A percentile compares a stretch with the other conserved stretches of the same genome.
Evolutionary conservation across 305 asterid species (phyloP).

Genomic region (Rubia occidens): DNA sequence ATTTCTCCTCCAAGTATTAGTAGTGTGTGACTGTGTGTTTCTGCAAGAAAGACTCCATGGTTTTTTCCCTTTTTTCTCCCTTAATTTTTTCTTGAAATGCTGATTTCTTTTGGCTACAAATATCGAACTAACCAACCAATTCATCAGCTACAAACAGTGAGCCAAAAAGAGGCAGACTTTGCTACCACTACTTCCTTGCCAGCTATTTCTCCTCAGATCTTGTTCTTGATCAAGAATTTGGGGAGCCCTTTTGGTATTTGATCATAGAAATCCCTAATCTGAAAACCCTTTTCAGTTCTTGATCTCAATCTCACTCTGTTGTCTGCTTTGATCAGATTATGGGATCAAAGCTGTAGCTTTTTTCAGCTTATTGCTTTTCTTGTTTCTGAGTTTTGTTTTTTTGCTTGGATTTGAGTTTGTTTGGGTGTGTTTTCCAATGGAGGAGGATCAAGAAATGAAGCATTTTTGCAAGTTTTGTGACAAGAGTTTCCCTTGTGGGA

Average conservation of each 20-base stretch:
- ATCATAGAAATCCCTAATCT: slow-evolving; percentile 7
- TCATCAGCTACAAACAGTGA: slow-evolving; percentile 27
- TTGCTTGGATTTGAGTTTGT: not conserved
- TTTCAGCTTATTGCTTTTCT: not conserved
- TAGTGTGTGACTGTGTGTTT: slow-evolving; percentile 15
- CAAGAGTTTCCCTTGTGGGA: slow-evolving; percentile 69
- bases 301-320: slow-evolving; percentile 7
- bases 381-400: not conserved
- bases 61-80: slow-evolving; percentile 2
- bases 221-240: slow-evolving; percentile 20
- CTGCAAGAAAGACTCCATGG: slow-evolving; percentile 13
- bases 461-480: slow-evolving; percentile 58
- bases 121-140: slow-evolving; percentile 40
- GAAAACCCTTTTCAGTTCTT: slow-evolving; percentile 13
- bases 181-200: slow-evolving; percentile 28
- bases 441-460: slow-evolving; percentile 36
- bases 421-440: slow-evolving; percentile 26
- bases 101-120: slow-evolving; percentile 34
- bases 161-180: slow-evolving; percentile 17
- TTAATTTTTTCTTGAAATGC: slow-evolving; percentile 12
- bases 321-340: slow-evolving; percentile 16
- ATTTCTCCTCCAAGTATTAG: slow-evolving; percentile 49
- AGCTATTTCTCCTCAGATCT: slow-evolving; percentile 34
- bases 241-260: slow-evolving; percentile 13
- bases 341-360: slow-evolving; percentile 20